A percentile compares a stretch with the other conserved stretches of the same genome.
These are phyloP conservation scores for Globisporangium polare DNA, from an alignment of 352 stramenopile genomes.

Conservation along the genomic window DNA sequence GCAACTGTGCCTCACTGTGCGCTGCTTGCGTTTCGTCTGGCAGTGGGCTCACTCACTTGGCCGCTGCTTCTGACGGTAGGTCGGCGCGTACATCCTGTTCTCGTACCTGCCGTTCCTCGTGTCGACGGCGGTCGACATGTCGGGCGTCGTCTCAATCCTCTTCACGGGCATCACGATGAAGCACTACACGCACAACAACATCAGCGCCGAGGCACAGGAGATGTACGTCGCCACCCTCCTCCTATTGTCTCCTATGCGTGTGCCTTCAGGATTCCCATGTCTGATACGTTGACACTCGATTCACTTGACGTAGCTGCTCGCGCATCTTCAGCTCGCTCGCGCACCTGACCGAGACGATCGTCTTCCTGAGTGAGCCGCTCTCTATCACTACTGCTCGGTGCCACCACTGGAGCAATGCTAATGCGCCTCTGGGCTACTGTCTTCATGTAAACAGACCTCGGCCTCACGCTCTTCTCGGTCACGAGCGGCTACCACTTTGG, in stretches of 20 bases:
- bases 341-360: slow-evolving; percentile 89
- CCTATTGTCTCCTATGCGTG: neutral
- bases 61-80: neutral
- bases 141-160: slow-evolving; percentile 93
- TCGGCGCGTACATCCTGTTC: slow-evolving; percentile 83
- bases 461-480: slow-evolving; percentile 85
- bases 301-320: slow-evolving; percentile 38
- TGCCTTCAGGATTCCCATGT: neutral
- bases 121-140: slow-evolving; percentile 70
- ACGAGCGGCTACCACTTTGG: slow-evolving; percentile 65
- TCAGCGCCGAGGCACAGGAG: slow-evolving; percentile 69
- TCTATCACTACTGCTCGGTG: neutral
- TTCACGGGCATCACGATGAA: slow-evolving; percentile 91
- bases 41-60: neutral
- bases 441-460: slow-evolving; percentile 60
- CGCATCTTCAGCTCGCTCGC: slow-evolving; percentile 87
- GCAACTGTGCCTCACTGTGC: neutral
- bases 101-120: slow-evolving; percentile 80
- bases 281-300: neutral
- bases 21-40: neutral
- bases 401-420: neutral
- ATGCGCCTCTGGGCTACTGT: neutral
- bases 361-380: slow-evolving; percentile 85
- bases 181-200: slow-evolving; percentile 86
- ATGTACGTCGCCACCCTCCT: slow-evolving; percentile 42